Base-by-base conservation (phyloP, 768 basidiomycete genomes). In the Leucocoprinus leucothites region DNA sequence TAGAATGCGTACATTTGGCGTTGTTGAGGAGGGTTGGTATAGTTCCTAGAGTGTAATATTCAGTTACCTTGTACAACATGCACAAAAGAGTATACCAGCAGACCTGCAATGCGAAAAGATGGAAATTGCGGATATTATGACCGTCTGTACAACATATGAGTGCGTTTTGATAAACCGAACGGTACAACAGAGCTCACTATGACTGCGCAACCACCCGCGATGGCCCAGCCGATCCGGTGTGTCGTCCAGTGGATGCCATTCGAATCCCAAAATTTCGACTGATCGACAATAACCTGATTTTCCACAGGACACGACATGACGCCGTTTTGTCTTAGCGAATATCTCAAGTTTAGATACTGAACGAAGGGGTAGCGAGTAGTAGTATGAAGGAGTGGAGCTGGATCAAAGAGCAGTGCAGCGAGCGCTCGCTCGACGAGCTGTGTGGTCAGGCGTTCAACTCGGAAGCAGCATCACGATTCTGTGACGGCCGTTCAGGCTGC, bases 201-300 rank as follows among this genome's bases (percentile, higher is more conserved):
- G 38, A 69, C 65, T 2, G 88, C 70, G 61, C 82, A 86, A 14
- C 72, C 77, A 24, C 88, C 88, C 14, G 87, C 80, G 53, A 90
- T 74, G 9, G 85, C 76, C 88, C 88, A 90, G 48, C 88, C 88
- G 65, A 89, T 83, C 60, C 81, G 75, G 69, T 86, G 85, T 13
- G 69, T 61, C 58, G 82, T 78, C 86, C 84, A 87, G 62, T 85
- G 72, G 19, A 79, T 48, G 9, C 78, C 76, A 35, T 75, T 71
- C 0, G 72, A 60, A 61, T 71, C 70, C 87, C 86, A 89, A 65
- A 89, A 89, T 9, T 69, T 71, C 46, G 75, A 73, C 74, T 89
- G 84, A 67, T 89, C 86, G 22, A 81, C 63, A 1, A 57, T 65
- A 22, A 67, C 57, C 0, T 74, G 69, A 59, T 88, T 86, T 50